phyloP scores from a whole-genome alignment of 2,329 filamentous ascomycete species.

The Aureobasidium uvarum region DNA sequence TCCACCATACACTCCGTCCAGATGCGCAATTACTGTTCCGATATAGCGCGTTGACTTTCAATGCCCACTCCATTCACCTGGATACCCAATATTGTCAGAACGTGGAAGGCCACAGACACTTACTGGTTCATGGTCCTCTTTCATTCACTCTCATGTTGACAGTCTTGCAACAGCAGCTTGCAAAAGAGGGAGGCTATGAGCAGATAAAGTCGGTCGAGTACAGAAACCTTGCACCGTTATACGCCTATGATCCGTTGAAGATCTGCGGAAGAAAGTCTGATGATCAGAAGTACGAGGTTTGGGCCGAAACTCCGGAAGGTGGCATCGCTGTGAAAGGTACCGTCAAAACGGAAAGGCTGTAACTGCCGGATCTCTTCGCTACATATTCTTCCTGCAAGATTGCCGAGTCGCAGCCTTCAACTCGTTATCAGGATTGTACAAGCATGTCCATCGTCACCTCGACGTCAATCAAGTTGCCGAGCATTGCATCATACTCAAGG shows the following conservation, averaged over 20 bases:
- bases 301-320: slow-evolving; percentile 44
- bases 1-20: slow-evolving; percentile 62
- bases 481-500: not conserved
- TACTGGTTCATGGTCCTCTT: slow-evolving; percentile 86
- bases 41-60: slow-evolving; percentile 88
- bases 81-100: slow-evolving; percentile 67
- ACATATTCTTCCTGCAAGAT: not conserved
- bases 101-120: slow-evolving; percentile 69
- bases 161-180: slow-evolving; percentile 59
- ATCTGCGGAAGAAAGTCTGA: slow-evolving; percentile 62
- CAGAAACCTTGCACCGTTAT: slow-evolving; percentile 77
- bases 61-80: slow-evolving; percentile 88
- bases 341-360: slow-evolving; percentile 33
- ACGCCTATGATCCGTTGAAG: slow-evolving; percentile 66
- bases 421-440: not conserved
- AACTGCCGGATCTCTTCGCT: not conserved
- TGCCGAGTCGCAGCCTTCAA: not conserved
- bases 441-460: not conserved
- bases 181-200: slow-evolving; percentile 37
- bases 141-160: slow-evolving; percentile 73
- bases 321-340: slow-evolving; percentile 48
- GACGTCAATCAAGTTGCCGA: not conserved
- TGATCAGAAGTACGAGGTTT: slow-evolving; percentile 44
- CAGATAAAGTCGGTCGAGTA: slow-evolving; percentile 65
- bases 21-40: slow-evolving; percentile 75